phyloP scores from a whole-genome alignment of 2,329 filamentous ascomycete species.

The Hypoxylon sp. region DNA sequence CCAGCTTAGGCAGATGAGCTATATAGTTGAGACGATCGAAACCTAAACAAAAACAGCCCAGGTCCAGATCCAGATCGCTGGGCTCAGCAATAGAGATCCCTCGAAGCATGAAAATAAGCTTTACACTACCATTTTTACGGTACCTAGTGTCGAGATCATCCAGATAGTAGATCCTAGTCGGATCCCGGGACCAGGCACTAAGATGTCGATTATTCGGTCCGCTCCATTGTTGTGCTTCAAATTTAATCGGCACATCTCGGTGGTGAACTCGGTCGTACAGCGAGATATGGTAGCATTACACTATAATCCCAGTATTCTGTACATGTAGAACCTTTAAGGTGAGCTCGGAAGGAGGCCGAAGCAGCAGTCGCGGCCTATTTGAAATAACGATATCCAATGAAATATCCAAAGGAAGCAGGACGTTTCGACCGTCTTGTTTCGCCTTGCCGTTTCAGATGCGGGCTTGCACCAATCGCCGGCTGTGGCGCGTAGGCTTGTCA shows the following conservation, averaged over 20 bases:
- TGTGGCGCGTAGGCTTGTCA: slow-evolving; percentile 40
- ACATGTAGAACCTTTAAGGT: slow-evolving; percentile 12
- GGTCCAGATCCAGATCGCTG: slow-evolving; percentile 2
- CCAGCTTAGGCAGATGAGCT: background rate
- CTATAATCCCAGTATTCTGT: background rate
- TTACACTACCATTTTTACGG: background rate
- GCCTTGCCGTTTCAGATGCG: slow-evolving; percentile 43
- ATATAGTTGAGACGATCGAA: background rate
- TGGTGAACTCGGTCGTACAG: slow-evolving; percentile 6
- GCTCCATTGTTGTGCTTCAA: background rate
- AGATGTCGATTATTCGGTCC: slow-evolving; percentile 14
- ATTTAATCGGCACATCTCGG: slow-evolving; percentile 5
- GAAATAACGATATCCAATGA: slow-evolving; percentile 34
- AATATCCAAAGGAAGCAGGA: slow-evolving; percentile 35
- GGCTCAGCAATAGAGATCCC: slow-evolving; percentile 3
- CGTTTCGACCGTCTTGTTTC: slow-evolving; percentile 38
- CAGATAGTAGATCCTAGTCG: slow-evolving; percentile 6
- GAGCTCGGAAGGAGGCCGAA: slow-evolving; percentile 10
- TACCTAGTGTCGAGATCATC: slow-evolving; percentile 5
- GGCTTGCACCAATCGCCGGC: slow-evolving; percentile 17
- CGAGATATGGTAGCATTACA: background rate
- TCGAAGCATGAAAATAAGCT: background rate
- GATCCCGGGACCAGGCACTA: background rate
- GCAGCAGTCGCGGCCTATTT: slow-evolving; percentile 16
- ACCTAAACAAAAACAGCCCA: background rate